These are phyloP conservation scores for Dictyostelium citrinum DNA, from an alignment of 78 protist species.

Conservation along the genomic window DNA sequence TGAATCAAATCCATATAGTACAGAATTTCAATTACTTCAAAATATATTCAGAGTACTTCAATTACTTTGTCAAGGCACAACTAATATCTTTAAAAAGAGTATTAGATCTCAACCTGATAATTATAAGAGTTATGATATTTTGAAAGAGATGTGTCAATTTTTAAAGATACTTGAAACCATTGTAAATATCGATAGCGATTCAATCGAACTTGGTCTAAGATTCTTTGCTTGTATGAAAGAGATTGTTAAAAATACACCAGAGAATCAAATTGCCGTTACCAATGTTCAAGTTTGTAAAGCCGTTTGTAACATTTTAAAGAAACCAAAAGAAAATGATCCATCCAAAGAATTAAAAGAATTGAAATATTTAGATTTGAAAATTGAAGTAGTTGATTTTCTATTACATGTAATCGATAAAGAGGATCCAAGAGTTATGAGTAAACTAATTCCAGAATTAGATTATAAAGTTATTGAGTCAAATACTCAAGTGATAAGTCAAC, in stretches of 20 bases:
- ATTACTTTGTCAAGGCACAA: conserved; percentile 63
- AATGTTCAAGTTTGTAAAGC: conserved; percentile 73
- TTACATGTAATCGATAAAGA: conserved; percentile 60
- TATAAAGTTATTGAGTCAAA: conserved; percentile 53
- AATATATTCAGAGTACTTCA: conserved; percentile 57
- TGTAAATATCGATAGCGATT: conserved; percentile 35
- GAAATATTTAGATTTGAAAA: conserved; percentile 53
- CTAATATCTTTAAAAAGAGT: conserved; percentile 47
- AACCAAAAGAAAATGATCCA: background rate
- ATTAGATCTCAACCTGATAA: conserved; percentile 69
- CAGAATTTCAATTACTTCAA: conserved; percentile 25
- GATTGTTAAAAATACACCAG: conserved; percentile 66
- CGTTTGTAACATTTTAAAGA: conserved; percentile 35
- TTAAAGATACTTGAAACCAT: conserved; percentile 62
- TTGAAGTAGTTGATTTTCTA: conserved; percentile 66
- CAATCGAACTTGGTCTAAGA: conserved; percentile 31
- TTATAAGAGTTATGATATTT: conserved; percentile 60
- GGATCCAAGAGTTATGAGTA: conserved; percentile 38
- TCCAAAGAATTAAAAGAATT: background rate
- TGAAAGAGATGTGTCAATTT: conserved; percentile 70
- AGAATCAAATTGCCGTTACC: conserved; percentile 56
- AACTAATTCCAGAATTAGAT: conserved; percentile 57
- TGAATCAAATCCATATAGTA: conserved; percentile 35
- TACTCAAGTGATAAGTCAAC: conserved; percentile 20
- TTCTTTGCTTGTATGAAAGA: conserved; percentile 63